A percentile compares a stretch with the other conserved stretches of the same genome.
These are phyloP conservation scores for Apiospora arundinis DNA, from an alignment of 2,329 filamentous ascomycete species.

Conservation along the genomic window DNA sequence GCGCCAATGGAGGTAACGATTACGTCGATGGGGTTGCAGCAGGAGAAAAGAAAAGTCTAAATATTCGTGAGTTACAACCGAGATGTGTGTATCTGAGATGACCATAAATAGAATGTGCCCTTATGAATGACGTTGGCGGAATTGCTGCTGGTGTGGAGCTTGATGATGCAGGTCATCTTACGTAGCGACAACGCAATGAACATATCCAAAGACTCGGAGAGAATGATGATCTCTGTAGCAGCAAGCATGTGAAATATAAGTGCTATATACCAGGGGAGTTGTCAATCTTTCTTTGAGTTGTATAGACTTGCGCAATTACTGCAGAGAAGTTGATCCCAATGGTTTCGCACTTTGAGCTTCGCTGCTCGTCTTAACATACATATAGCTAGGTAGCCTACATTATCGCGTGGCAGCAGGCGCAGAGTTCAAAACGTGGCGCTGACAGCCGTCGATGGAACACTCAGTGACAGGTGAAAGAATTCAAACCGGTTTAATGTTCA, in stretches of 20 bases:
- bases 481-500: neutral
- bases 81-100: neutral
- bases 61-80: neutral
- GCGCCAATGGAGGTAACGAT: too few relatives aligned
- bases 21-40: too few relatives aligned
- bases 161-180: neutral
- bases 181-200: neutral
- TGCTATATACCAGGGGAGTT: neutral
- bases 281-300: neutral
- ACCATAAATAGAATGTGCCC: too few relatives aligned
- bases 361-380: too few relatives aligned
- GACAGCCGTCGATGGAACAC: neutral
- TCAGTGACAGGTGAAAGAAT: neutral
- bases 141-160: neutral
- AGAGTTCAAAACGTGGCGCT: slow-evolving; percentile 10
- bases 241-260: neutral
- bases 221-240: neutral
- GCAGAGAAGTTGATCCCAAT: neutral
- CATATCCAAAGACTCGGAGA: neutral
- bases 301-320: neutral
- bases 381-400: neutral
- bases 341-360: neutral
- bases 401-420: neutral
- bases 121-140: neutral
- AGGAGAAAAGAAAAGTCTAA: neutral